Evolutionary conservation across 2,329 filamentous ascomycete species (phyloP), one percentile per base, ranked within the genome.

Genomic region (Xylaria sp.): DNA sequence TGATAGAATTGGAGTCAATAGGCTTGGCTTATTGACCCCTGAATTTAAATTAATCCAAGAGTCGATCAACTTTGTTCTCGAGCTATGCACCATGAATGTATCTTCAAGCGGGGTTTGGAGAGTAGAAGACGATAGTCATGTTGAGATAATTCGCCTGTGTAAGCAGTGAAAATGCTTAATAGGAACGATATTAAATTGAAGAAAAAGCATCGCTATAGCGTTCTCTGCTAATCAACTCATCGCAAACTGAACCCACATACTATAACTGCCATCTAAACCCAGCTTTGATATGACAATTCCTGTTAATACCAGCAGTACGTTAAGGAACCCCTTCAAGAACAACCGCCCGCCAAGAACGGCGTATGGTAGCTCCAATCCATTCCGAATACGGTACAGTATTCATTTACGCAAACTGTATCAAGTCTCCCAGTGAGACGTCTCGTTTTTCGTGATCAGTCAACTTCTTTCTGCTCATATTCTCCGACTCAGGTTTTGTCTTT

Each of bases 1-100:
- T 57, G 59, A 61, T n/a, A 10, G 20, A 56, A n/a, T 41, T 56
- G 44, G 52, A 9, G 39, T 37, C 34, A 37, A n/a, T 56, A 6
- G 8, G n/a, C 34, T 57, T 57, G 37, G 54, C 54, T 3, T 1
- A 2, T 20, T 25, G n/a, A 20, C 6, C 34, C 39, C 23, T 2
- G 13, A 54, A 15, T 46, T n/a, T 6, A 3, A 54, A 32, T 2
- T 28, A 28, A 23, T 18, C 18, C 7, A 52, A 41, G 50, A 23
- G 51, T 18, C 15, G 51, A 52, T 32, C 32, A 15, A 32, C n/a
- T 18, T 23, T 15, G 12, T 13, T 41, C 2, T 25, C n/a, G 41
- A 18, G 25, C 5, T 4, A 28, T 41, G 32, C 52, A 3, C 34
- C 3, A 23, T 56, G 13, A 3, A 12, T 10, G 0, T 20, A 9